Evolutionary conservation across 257 asterid species (phyloP).

Genomic region (Scutellaria barbata): DNA sequence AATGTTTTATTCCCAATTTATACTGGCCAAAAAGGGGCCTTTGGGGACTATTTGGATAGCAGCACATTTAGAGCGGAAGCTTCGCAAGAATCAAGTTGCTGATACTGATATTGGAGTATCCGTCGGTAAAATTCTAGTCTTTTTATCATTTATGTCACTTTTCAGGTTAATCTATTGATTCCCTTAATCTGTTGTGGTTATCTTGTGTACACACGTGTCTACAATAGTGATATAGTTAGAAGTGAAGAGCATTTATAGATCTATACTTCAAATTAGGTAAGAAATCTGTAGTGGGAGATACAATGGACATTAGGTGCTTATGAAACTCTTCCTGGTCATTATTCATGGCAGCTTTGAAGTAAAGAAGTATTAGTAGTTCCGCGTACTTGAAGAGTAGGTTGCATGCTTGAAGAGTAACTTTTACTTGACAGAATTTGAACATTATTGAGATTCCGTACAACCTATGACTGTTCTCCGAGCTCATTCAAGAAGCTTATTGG

Average conservation of each 20-base stretch:
- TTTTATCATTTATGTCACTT: neutral
- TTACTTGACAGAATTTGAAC: too few relatives aligned
- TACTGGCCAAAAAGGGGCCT: slow-evolving; percentile 98
- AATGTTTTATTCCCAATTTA: slow-evolving; percentile 96
- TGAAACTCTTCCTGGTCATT: neutral
- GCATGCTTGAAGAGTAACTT: too few relatives aligned
- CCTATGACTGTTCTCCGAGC: too few relatives aligned
- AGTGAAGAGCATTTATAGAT: too few relatives aligned
- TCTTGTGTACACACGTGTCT: neutral
- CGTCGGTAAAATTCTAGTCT: slow-evolving; percentile 63
- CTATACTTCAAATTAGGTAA: too few relatives aligned
- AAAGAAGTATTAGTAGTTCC: neutral
- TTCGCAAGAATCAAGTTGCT: slow-evolving; percentile 97
- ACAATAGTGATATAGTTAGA: too few relatives aligned
- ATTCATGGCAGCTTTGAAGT: slow-evolving; percentile 7
- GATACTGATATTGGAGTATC: slow-evolving; percentile 98
- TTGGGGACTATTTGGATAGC: slow-evolving; percentile 98
- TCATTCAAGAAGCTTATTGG: too few relatives aligned
- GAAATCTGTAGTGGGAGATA: neutral
- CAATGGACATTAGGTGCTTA: neutral
- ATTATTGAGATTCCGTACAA: too few relatives aligned
- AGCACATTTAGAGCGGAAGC: slow-evolving; percentile 96
- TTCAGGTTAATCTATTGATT: neutral
- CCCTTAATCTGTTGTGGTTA: neutral
- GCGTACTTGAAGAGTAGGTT: too few relatives aligned